Base-by-base conservation (phyloP, 2,329 filamentous ascomycete genomes). In the Talaromyces sp. region DNA sequence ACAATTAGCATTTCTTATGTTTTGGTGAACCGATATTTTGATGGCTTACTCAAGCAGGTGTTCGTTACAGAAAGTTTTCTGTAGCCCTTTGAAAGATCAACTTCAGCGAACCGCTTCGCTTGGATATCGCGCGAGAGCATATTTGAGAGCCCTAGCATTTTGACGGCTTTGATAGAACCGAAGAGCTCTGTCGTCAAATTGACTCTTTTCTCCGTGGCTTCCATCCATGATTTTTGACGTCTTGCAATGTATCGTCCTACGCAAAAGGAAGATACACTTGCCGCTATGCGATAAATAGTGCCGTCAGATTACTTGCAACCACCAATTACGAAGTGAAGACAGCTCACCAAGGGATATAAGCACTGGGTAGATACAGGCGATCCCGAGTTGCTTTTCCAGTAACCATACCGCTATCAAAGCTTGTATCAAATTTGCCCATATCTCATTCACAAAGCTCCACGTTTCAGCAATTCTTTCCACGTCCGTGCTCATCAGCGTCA, bases 121-220 rank as follows among this genome's bases (percentile, higher is more conserved):
- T 63, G 61, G 28, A 63, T 23, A 18, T 21, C 14, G 16, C 25
- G 37, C 25, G 61, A 48, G 7, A 63, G 33, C 6, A 37, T 21
- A 6, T 52, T 39, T 14, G 56, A 59, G n/a, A 63, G n/a, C 0
- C 78, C 79, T 0, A 77, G 72, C 11, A 79, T 71, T 59, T 79
- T 80, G 58, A 80, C 68, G 28, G 71, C 73, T 57, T 77, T 79
- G 67, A 81, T 79, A 25, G 72, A 75, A 0, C 73, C 73, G 0
- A 81, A 66, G 5, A 77, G 72, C 21, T 71, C 70, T 11, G 75
- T 69, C 0, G 78, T 81, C 39, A 75, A 71, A 21, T 73, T 75
- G 23, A 82, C 74, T 2, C 79, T 74, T 35, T 73, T 72, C 66
- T 81, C 72, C 2, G 77, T 78, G 14, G 76, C 75, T 21, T 73